Conservation (phyloP, 2,329 filamentous ascomycete genomes). For the Exophiala dermatitidis region DNA sequence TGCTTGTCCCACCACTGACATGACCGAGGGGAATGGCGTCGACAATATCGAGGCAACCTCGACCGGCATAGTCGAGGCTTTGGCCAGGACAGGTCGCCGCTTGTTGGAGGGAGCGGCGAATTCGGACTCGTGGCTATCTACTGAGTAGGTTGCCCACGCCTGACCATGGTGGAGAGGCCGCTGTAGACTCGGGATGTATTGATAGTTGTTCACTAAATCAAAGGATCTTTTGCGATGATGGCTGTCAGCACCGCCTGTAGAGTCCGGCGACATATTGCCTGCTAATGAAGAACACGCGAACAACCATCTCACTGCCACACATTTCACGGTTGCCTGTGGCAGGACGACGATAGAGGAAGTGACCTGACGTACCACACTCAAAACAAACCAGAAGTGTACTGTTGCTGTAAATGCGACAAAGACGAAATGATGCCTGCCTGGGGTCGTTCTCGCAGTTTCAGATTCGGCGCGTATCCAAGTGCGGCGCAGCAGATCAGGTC, state of each 20-base stretch:
- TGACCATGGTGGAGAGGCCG: conserved; percentile 15
- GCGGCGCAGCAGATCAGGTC: conserved; percentile 20
- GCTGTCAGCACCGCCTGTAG: conserved; percentile 20
- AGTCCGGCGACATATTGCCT: conserved; percentile 13
- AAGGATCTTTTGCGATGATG: conserved; percentile 27
- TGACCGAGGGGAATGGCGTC: conserved; percentile 26
- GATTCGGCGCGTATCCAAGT: conserved; percentile 23
- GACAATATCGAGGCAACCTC: conserved; percentile 24
- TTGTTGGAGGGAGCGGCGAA: conserved; percentile 13
- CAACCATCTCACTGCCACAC: conserved; percentile 6
- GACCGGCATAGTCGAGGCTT: conserved; percentile 24
- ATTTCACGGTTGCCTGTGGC: background rate
- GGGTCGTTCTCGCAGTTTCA: conserved; percentile 20
- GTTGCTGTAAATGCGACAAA: conserved; percentile 15
- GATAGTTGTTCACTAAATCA: conserved; percentile 19
- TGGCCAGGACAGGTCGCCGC: conserved; percentile 18
- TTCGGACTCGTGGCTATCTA: conserved; percentile 12
- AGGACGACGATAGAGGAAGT: conserved; percentile 6
- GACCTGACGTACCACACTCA: conserved; percentile 15
- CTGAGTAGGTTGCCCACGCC: conserved; percentile 6
- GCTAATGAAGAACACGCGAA: conserved; percentile 3
- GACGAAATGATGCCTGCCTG: conserved; percentile 14
- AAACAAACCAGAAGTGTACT: conserved; percentile 18
- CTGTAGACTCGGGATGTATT: conserved; percentile 9
- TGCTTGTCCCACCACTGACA: conserved; percentile 24